Percentiles rank a stretch among this genome's conserved stretches.
Evolutionary conservation across 768 basidiomycete genomes (phyloP).

Genomic region (Amylocystis lapponica): DNA sequence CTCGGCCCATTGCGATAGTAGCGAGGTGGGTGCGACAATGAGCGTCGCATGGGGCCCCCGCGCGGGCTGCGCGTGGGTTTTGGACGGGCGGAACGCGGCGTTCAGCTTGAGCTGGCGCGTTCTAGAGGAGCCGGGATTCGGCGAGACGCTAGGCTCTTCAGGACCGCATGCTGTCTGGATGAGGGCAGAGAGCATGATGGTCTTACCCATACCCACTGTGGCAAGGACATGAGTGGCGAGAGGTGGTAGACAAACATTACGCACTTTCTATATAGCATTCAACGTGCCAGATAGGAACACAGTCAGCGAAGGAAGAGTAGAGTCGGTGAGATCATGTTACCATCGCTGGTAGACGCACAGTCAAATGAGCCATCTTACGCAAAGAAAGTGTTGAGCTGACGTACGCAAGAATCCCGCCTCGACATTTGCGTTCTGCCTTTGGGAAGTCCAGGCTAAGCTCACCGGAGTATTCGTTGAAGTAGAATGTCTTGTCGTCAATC

Average conservation of each 20-base stretch:
- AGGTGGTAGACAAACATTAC: constrained; percentile 3
- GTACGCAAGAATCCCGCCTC: constrained; percentile 89
- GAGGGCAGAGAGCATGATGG: constrained; percentile 87
- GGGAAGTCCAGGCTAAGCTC: constrained; percentile 86
- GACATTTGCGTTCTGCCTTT: constrained; percentile 65
- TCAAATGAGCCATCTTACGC: neutral
- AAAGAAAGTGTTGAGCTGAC: constrained; percentile 1
- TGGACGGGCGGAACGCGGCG: constrained; percentile 45
- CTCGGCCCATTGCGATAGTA: constrained; percentile 90
- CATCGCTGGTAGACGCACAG: constrained; percentile 1
- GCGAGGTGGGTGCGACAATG: constrained; percentile 87
- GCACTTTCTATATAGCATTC: constrained; percentile 10
- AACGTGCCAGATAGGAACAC: neutral
- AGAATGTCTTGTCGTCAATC: constrained; percentile 72
- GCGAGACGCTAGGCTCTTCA: constrained; percentile 30
- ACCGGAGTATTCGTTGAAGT: constrained; percentile 89
- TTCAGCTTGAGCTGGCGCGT: constrained; percentile 58
- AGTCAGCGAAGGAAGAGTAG: neutral
- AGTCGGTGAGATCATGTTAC: neutral
- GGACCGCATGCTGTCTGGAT: constrained; percentile 70
- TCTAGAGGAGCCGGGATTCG: constrained; percentile 28
- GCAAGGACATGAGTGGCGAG: constrained; percentile 2
- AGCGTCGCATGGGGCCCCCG: constrained; percentile 60
- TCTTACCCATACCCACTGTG: constrained; percentile 93
- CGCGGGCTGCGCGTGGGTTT: constrained; percentile 24